These are phyloP conservation scores for Puccinia horiana DNA, from an alignment of 1,284 basidiomycete species.

Conservation along the genomic window DNA sequence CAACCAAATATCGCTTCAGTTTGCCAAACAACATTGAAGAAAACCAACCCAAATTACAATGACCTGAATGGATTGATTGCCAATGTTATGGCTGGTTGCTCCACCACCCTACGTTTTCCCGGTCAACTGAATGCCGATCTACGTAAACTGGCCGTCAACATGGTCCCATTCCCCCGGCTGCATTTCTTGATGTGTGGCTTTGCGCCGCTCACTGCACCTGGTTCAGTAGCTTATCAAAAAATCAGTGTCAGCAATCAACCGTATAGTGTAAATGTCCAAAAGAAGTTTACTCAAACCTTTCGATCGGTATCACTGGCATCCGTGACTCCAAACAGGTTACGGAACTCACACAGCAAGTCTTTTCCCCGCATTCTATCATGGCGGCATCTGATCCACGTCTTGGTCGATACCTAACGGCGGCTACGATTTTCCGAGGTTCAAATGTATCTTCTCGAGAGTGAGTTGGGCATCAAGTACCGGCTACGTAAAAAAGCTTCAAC, in stretches of 20 bases:
- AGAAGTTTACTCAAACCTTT: not conserved
- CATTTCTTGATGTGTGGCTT: conserved; percentile 60
- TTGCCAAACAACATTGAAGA: conserved; percentile 50
- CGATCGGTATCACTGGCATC: not conserved
- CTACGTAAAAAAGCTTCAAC: not conserved
- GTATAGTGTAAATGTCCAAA: not conserved
- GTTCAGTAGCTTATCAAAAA: conserved; percentile 58
- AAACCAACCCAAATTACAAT: conserved; percentile 39
- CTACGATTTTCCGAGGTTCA: conserved; percentile 59
- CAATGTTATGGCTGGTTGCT: conserved; percentile 50
- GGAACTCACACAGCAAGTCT: conserved; percentile 58
- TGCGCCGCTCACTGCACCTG: conserved; percentile 58
- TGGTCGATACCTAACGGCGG: conserved; percentile 58
- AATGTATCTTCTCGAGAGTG: conserved; percentile 54
- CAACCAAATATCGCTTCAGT: conserved; percentile 12
- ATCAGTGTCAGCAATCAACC: conserved; percentile 17
- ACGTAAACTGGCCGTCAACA: conserved; percentile 50
- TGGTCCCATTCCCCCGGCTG: conserved; percentile 59
- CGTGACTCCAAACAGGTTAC: conserved; percentile 52
- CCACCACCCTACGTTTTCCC: conserved; percentile 50
- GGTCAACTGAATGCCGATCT: conserved; percentile 68
- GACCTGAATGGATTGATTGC: conserved; percentile 48
- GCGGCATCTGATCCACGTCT: conserved; percentile 58
- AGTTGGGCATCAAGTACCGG: conserved; percentile 47
- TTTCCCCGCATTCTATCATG: conserved; percentile 59